Evolutionary conservation across 805 yeast species (phyloP), one percentile per base, ranked within the genome.

Genomic region (Barnettozyma pratensis): DNA sequence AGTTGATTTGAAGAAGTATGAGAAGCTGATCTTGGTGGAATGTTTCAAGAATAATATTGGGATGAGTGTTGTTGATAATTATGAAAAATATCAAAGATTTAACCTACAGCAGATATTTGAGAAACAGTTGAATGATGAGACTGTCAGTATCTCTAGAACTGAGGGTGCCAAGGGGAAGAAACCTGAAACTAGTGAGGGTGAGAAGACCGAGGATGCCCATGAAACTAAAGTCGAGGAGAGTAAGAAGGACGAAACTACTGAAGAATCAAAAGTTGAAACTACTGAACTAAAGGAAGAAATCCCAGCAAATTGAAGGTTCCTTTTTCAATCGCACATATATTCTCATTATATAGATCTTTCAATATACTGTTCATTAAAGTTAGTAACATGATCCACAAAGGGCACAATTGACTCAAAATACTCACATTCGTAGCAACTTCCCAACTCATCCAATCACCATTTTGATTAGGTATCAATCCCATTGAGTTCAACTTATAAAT

Each of bases 361-460:
- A 11, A 47, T 9, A 39, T 55, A 58, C 53, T 53, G 37, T 31
- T 25, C 36, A 6, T 4, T n/a, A 36, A 6, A n/a, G 48, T 46
- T 44, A 48, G 50, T 41, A 44, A 40, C 19, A n/a, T 14, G 11
- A 12, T 4, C 11, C 12, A 14, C 8, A 8, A 31, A 19, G 1
- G 31, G 11, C 1, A 9, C 25, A 27, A 7, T 6, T n/a, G n/a
- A 19, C 19, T 19, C 3, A 19, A 19, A n/a, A 26, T 19, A 48
- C 56, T 41, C 30, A 67, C 66, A 25, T 29, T 39, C 4, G 46
- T 50, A 4, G 72, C 55, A 6, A 73, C 69, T 3, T 90, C 95
- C 91, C 96, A 91, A 6, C 89, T 81, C 14, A 92, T 69, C 98
- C 98, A 94, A 63, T 92, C 99, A 55, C 96, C 84, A 41, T 76